Percentiles rank a stretch among this genome's conserved stretches.
These are phyloP conservation scores for Apiospora malaysiana DNA, from an alignment of 2,329 filamentous ascomycete genomes.

Conservation along the genomic window DNA sequence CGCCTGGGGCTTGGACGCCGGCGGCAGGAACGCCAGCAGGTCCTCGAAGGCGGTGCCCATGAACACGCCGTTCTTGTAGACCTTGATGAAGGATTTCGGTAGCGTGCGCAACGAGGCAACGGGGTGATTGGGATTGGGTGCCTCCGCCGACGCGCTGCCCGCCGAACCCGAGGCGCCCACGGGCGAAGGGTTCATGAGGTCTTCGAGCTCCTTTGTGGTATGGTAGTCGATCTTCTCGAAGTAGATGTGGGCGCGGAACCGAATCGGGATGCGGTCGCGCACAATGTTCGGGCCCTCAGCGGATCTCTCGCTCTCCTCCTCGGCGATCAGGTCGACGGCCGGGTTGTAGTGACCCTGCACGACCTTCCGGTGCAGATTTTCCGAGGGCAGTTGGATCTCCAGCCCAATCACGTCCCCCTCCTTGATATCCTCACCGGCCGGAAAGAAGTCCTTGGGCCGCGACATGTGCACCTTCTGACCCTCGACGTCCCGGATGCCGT, in stretches of 20 bases:
- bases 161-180: slow-evolving; percentile 47
- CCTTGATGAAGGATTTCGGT: slow-evolving; percentile 82
- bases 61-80: slow-evolving; percentile 90
- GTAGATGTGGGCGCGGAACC: slow-evolving; percentile 91
- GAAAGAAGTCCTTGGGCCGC: slow-evolving; percentile 88
- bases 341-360: slow-evolving; percentile 89
- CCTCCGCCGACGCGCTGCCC: slow-evolving; percentile 47
- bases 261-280: slow-evolving; percentile 91
- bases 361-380: slow-evolving; percentile 85
- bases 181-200: slow-evolving; percentile 75
- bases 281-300: slow-evolving; percentile 80
- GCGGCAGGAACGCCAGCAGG: slow-evolving; percentile 88
- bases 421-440: slow-evolving; percentile 75
- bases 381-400: slow-evolving; percentile 83
- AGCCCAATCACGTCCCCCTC: slow-evolving; percentile 95
- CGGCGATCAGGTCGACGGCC: slow-evolving; percentile 72
- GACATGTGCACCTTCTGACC: slow-evolving; percentile 95
- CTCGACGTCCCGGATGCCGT: slow-evolving; percentile 86
- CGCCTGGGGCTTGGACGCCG: slow-evolving; percentile 76
- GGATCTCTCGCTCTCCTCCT: slow-evolving; percentile 49
- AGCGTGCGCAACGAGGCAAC: slow-evolving; percentile 81
- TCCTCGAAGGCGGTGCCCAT: slow-evolving; percentile 90
- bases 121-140: slow-evolving; percentile 75
- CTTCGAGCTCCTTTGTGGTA: slow-evolving; percentile 85
- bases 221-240: slow-evolving; percentile 94